These are phyloP conservation scores for Sabuloglossum arenarium DNA, from an alignment of 495 filamentous ascomycete genomes.

Conservation along the genomic window DNA sequence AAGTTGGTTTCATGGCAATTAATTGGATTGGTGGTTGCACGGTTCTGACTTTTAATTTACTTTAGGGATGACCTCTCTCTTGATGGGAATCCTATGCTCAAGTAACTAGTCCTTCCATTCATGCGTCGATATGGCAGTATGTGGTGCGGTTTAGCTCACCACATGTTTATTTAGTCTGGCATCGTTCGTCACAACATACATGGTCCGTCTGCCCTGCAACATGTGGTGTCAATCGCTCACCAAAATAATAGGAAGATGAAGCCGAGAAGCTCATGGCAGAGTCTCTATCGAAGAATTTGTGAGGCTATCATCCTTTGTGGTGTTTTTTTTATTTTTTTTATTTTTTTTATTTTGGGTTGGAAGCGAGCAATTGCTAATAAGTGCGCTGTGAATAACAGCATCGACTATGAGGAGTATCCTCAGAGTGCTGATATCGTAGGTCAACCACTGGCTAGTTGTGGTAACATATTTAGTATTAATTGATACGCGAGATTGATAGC, in stretches of 20 bases:
- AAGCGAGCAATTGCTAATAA: neutral
- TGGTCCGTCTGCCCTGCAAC: constrained; percentile 27
- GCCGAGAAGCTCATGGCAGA: constrained; percentile 82
- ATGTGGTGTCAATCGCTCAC: neutral
- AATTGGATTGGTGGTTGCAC: neutral
- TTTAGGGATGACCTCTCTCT: constrained; percentile 55
- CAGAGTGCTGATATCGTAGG: constrained; percentile 54
- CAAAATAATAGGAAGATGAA: constrained; percentile 46
- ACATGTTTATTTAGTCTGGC: constrained; percentile 31
- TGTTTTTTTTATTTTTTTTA: neutral
- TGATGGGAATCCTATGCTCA: constrained; percentile 76
- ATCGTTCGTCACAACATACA: constrained; percentile 72
- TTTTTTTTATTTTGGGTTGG: neutral
- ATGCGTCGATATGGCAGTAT: neutral
- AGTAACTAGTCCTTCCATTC: constrained; percentile 24
- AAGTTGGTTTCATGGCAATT: constrained; percentile 24
- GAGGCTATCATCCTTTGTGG: neutral
- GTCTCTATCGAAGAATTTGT: constrained; percentile 71
- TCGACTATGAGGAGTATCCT: constrained; percentile 84
- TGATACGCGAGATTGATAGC: constrained; percentile 11
- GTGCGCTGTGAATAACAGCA: constrained; percentile 10
- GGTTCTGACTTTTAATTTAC: neutral
- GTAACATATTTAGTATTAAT: neutral
- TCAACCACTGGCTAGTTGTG: neutral
- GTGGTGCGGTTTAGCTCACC: neutral